Conservation (phyloP, 2,329 filamentous ascomycete species). For the Akanthomyces uredinophilus region DNA sequence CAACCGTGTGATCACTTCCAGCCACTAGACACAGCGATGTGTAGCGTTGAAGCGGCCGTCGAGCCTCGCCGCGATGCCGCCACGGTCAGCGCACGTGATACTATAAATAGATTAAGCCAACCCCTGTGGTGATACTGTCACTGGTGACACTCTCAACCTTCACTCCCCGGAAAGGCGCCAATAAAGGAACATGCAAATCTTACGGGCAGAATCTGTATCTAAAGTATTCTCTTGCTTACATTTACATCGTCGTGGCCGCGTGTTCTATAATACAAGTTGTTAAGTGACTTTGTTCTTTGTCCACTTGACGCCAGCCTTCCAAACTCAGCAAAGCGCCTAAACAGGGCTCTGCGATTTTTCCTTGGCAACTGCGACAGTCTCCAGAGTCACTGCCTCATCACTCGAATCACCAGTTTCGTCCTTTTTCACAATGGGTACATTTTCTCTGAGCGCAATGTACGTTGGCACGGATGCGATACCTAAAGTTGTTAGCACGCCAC, state of each 20-base stretch:
- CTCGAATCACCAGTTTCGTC: background rate
- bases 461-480: conserved; percentile 24
- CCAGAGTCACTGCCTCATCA: background rate
- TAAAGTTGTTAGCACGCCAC: conserved; percentile 9
- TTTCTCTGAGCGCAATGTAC: conserved; percentile 26
- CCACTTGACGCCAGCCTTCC: background rate
- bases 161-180: background rate
- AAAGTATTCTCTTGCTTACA: background rate
- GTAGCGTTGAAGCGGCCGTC: background rate
- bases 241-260: background rate
- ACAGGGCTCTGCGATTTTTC: background rate
- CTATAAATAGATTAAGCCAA: background rate
- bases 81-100: conserved; percentile 6
- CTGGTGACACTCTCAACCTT: background rate
- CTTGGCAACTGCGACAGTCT: background rate
- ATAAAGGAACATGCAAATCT: background rate
- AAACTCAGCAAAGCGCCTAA: background rate
- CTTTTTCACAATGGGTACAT: conserved; percentile 22
- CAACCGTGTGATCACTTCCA: background rate
- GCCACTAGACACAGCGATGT: background rate
- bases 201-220: too few species aligned
- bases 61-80: background rate
- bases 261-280: background rate
- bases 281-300: background rate
- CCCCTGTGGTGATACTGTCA: background rate